Conservation (phyloP, 1,139 yeast species). For the Saccharomyces hybrid region DNA sequence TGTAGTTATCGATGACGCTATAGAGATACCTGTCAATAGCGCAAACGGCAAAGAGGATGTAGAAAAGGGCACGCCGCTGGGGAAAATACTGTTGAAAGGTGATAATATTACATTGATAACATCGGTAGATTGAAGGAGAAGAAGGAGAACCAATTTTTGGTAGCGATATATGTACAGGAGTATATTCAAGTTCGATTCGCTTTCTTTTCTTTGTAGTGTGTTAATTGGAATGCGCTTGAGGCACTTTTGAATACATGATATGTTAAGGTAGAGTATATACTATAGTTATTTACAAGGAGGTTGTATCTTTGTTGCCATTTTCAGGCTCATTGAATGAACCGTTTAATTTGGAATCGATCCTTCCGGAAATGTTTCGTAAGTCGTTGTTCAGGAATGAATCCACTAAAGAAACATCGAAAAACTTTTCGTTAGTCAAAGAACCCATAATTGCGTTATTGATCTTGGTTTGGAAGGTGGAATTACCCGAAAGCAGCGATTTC, state of each 20-base stretch:
- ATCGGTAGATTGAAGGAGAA: constrained; percentile 19
- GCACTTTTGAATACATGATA: not conserved
- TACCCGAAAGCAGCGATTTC: not conserved
- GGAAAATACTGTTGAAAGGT: constrained; percentile 75
- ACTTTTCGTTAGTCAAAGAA: not conserved
- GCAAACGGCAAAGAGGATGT: constrained; percentile 25
- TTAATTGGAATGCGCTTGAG: not conserved
- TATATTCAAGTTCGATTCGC: not conserved
- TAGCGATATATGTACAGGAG: not conserved
- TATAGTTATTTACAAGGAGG: not conserved
- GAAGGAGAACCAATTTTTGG: not conserved
- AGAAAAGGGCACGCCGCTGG: constrained; percentile 42
- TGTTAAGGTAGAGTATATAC: not conserved
- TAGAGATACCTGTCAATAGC: constrained; percentile 46
- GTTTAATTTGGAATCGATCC: not conserved
- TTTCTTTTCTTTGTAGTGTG: not conserved
- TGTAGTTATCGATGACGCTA: constrained; percentile 83
- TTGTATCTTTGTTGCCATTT: not conserved
- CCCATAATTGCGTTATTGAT: not conserved
- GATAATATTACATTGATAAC: constrained; percentile 85
- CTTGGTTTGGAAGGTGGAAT: not conserved
- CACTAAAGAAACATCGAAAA: not conserved
- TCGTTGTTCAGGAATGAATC: not conserved
- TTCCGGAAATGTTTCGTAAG: not conserved
- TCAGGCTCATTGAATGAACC: not conserved